Conservation (phyloP, 257 asterid species). For the Fraxinus quadrangulata region DNA sequence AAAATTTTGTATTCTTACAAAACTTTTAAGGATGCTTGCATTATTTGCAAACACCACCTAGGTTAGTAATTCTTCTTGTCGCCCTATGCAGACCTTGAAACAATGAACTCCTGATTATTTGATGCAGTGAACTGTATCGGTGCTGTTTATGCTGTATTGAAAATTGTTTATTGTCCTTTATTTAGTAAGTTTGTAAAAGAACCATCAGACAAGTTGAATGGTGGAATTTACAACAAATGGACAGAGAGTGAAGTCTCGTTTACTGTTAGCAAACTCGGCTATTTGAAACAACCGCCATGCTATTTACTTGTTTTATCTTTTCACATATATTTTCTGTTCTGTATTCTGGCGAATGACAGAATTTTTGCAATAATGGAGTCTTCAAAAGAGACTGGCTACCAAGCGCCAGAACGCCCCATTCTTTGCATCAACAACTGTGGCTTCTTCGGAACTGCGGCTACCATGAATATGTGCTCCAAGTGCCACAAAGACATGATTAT, state of each 20-base stretch:
- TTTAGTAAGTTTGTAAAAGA: background rate
- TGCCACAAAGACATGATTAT: conserved; percentile 37
- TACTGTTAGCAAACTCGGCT: background rate
- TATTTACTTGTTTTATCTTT: background rate
- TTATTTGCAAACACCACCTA: background rate
- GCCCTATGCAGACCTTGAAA: background rate
- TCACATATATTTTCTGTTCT: background rate
- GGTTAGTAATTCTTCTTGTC: background rate
- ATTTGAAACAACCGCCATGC: background rate
- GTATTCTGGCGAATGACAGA: background rate
- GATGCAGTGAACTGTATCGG: too few species aligned
- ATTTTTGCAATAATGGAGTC: conserved; percentile 29
- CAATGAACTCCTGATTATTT: background rate
- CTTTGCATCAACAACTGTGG: conserved; percentile 27
- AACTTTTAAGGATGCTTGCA: background rate
- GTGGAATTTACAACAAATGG: background rate
- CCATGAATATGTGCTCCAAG: conserved; percentile 44
- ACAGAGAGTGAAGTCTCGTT: background rate
- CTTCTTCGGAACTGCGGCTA: conserved; percentile 39
- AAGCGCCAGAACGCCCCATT: conserved; percentile 36
- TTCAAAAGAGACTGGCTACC: conserved; percentile 39
- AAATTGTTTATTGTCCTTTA: background rate
- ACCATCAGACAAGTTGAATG: background rate
- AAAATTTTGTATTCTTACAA: background rate
- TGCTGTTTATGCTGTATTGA: background rate